phyloP scores from a whole-genome alignment of 345 rosid species.

The Microcos paniculata region DNA sequence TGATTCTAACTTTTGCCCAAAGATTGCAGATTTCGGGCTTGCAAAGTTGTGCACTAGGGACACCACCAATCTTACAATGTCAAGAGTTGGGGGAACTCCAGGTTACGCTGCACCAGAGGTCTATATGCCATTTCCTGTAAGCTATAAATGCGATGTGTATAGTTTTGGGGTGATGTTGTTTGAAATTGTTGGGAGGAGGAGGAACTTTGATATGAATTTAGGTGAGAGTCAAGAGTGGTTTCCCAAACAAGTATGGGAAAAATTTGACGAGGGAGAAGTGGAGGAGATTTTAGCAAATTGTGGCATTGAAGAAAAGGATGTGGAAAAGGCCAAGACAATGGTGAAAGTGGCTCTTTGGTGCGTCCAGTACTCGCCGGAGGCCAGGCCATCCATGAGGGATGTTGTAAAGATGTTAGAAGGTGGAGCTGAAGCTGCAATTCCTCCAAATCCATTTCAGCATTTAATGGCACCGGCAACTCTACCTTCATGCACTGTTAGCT shows the following conservation, averaged over 20 bases:
- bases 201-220: neutral
- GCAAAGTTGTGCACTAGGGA: slow-evolving; percentile 18
- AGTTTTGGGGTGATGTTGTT: slow-evolving; percentile 23
- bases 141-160: slow-evolving; percentile 22
- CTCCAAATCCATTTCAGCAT: slow-evolving; percentile 31
- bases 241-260: slow-evolving; percentile 20
- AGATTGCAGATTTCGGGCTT: slow-evolving; percentile 27
- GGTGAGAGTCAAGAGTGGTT: slow-evolving; percentile 24
- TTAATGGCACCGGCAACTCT: slow-evolving; percentile 1
- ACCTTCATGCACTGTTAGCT: neutral
- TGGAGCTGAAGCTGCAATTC: slow-evolving; percentile 15
- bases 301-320: slow-evolving; percentile 26
- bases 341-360: slow-evolving; percentile 28
- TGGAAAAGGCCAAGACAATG: slow-evolving; percentile 32
- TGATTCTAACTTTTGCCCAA: neutral
- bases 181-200: slow-evolving; percentile 24
- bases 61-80: neutral
- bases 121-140: slow-evolving; percentile 9
- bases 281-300: slow-evolving; percentile 7
- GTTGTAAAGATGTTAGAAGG: slow-evolving; percentile 41
- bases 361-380: slow-evolving; percentile 29
- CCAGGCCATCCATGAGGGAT: slow-evolving; percentile 31
- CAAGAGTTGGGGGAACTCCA: slow-evolving; percentile 20
- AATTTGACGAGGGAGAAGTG: slow-evolving; percentile 11
- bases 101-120: slow-evolving; percentile 24